Conservation (phyloP, 495 filamentous ascomycete genomes). For the Xylaria venustula region DNA sequence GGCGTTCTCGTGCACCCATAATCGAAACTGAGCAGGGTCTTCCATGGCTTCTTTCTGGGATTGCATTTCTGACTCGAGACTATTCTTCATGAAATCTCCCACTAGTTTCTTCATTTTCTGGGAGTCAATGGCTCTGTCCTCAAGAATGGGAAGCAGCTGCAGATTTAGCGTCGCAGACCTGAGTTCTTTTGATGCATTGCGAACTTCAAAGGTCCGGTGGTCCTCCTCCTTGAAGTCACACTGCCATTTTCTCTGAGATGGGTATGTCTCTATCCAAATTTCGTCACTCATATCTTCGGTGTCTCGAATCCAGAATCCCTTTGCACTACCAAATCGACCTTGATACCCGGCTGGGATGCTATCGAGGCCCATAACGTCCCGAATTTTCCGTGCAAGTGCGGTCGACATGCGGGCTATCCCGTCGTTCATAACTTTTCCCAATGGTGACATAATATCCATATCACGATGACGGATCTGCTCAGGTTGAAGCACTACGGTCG, state of each 20-base stretch:
- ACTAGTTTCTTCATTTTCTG: constrained; percentile 53
- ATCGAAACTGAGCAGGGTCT: constrained; percentile 46
- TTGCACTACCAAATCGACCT: constrained; percentile 77
- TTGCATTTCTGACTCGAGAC: constrained; percentile 59
- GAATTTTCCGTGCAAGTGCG: constrained; percentile 58
- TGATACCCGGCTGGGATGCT: constrained; percentile 74
- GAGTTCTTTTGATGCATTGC: constrained; percentile 59
- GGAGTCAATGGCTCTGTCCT: constrained; percentile 57
- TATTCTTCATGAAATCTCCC: constrained; percentile 55
- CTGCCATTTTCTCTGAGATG: constrained; percentile 78
- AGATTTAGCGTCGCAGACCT: constrained; percentile 67
- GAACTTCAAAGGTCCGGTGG: constrained; percentile 70
- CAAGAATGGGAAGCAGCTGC: constrained; percentile 76
- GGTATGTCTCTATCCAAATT: constrained; percentile 74
- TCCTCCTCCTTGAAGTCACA: constrained; percentile 53
- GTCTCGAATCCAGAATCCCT: constrained; percentile 86
- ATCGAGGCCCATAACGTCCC: constrained; percentile 55
- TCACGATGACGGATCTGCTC: constrained; percentile 34
- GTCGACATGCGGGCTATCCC: constrained; percentile 73
- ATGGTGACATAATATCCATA: constrained; percentile 36
- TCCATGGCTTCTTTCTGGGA: constrained; percentile 58
- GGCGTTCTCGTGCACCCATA: constrained; percentile 54
- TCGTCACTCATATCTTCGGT: constrained; percentile 39
- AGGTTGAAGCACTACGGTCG: constrained; percentile 33
- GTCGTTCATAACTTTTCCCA: constrained; percentile 70